Base-by-base conservation (phyloP, 1,284 basidiomycete species). In the Violaceomyces palustris region DNA sequence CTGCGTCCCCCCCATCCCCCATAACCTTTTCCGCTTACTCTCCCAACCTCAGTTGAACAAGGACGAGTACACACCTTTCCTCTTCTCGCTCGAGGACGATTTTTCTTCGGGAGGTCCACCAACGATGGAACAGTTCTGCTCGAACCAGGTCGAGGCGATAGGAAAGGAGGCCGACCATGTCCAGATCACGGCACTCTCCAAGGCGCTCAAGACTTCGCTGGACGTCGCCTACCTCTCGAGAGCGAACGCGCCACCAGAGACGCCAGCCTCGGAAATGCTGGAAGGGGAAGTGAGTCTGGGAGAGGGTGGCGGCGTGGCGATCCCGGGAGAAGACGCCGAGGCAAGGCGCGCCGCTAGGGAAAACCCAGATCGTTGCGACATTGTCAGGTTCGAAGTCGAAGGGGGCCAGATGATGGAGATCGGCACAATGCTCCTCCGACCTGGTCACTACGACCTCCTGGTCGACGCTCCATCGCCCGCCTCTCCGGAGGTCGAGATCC, bases 121-220 rank as follows among this genome's bases (percentile, higher is more conserved):
- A 12, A 50, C 50, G 11, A 70, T 70, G 64, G 38, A 50, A 15
- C 37, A 42, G 11, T 70, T 70, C 45, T 63, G 63, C 41, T 37
- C 55, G 19, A 45, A 51, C 24, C 59, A 68, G 19, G 64, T 70
- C 9, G 67, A 70, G 17, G 61, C 67, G 0, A 57, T 70, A 27
- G 66, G 67, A 3, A 67, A 61, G 32, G 67, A 70, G 43, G 67
- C 67, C 1, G 67, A 70, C 35, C 67, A 70, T 26, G 44, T 70
- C 1, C 64, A 67, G 44, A 68, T 70, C 43, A 64, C 65, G 18
- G 64, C 67, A 1, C 44, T 70, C 22, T 52, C 56, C n/a, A 39
- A 45, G 1, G 58, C 50, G 0, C 61, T 68, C 29, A 58, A 60
- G 17, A 57, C 62, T 10, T 55, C 47, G 10, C 40, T 70, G 11